A percentile compares a stretch with the other conserved stretches of the same genome.
Evolutionary conservation across 2,329 filamentous ascomycete genomes (phyloP).

Genomic region (Calonectria pteridis): DNA sequence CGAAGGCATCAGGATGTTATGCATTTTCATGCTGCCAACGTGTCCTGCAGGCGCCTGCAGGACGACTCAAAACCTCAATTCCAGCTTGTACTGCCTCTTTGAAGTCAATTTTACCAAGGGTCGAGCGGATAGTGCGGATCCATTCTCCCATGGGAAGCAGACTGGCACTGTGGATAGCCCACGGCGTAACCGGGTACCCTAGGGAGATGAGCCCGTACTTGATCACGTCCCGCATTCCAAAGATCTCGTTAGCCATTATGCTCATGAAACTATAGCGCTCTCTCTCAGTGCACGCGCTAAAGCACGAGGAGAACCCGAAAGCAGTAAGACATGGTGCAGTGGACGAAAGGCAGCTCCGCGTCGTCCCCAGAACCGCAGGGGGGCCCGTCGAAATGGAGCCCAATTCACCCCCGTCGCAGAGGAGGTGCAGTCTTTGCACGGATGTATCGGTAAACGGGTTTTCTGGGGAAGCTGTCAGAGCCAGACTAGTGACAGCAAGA

Average conservation of each 20-base stretch:
- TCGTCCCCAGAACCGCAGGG: background rate
- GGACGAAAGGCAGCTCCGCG: background rate
- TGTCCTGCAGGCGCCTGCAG: background rate
- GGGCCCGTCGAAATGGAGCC: background rate
- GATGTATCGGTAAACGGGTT: background rate
- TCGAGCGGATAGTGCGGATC: background rate
- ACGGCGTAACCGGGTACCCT: constrained; percentile 14
- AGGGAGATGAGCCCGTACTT: constrained; percentile 13
- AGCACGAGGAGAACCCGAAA: constrained; percentile 16
- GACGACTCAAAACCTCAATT: constrained; percentile 4
- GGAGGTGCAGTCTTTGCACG: background rate
- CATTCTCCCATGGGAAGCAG: constrained; percentile 10
- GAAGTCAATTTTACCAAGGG: constrained; percentile 12
- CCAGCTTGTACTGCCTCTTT: background rate
- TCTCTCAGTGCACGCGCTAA: background rate
- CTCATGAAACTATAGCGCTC: constrained; percentile 12
- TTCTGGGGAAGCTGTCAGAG: background rate
- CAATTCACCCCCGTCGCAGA: background rate
- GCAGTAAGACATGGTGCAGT: background rate
- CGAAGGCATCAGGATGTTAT: background rate
- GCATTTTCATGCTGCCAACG: background rate
- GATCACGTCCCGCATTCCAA: constrained; percentile 14
- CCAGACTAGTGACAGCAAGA: background rate
- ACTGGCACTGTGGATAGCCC: background rate
- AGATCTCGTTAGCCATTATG: constrained; percentile 11